A percentile compares a stretch with the other conserved stretches of the same genome.
These are phyloP conservation scores for Cocos nucifera DNA, from an alignment of 176 grass and related monocot genomes.

Conservation along the genomic window DNA sequence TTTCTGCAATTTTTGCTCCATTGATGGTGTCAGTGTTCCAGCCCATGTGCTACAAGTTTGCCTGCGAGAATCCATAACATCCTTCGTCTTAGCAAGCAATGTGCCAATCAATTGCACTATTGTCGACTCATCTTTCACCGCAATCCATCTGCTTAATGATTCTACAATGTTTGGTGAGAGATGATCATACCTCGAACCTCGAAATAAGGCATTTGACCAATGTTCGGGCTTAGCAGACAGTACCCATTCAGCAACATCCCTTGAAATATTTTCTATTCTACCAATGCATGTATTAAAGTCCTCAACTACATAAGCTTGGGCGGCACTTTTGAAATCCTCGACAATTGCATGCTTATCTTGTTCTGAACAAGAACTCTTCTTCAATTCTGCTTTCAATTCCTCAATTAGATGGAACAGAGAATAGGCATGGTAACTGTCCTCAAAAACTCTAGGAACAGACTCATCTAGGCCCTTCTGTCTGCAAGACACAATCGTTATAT, in stretches of 20 bases:
- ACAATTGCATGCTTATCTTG: conserved; percentile 73
- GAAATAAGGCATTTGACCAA: conserved; percentile 90
- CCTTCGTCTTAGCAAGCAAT: conserved; percentile 54
- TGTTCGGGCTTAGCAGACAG: conserved; percentile 83
- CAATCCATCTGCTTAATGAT: conserved; percentile 88
- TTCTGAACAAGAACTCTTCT: conserved; percentile 61
- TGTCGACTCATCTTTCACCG: conserved; percentile 69
- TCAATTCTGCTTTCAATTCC: conserved; percentile 82
- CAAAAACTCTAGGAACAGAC: conserved; percentile 76
- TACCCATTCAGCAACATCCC: conserved; percentile 82
- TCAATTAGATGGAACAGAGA: conserved; percentile 83
- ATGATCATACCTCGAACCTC: conserved; percentile 77
- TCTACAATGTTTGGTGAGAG: conserved; percentile 82
- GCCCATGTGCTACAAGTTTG: conserved; percentile 19
- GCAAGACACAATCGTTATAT: conserved; percentile 72
- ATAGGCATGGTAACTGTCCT: conserved; percentile 66
- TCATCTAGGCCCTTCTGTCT: conserved; percentile 77
- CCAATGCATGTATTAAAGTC: conserved; percentile 86
- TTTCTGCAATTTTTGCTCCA: conserved; percentile 72
- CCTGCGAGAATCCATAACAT: conserved; percentile 54
- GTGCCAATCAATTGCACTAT: conserved; percentile 74
- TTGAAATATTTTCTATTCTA: conserved; percentile 73
- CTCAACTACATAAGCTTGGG: conserved; percentile 67
- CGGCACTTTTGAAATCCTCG: conserved; percentile 78
- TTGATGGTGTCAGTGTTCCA: conserved; percentile 67